These are phyloP conservation scores for Marasmius oreades DNA, from an alignment of 1,284 basidiomycete genomes.

Conservation along the genomic window DNA sequence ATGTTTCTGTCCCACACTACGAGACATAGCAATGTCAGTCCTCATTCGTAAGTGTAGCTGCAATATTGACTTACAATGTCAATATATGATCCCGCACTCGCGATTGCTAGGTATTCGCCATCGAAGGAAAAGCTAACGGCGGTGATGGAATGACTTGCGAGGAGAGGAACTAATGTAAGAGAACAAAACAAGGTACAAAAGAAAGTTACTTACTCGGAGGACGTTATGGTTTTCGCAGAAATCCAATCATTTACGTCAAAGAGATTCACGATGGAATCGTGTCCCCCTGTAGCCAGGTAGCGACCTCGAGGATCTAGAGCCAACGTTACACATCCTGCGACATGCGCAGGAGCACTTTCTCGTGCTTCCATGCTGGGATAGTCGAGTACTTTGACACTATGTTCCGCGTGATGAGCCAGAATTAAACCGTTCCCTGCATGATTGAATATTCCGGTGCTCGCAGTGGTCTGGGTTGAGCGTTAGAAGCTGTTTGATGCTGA, in stretches of 20 bases:
- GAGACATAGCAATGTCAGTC: not conserved
- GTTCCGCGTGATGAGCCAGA: constrained; percentile 57
- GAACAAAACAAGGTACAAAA: not conserved
- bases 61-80: constrained; percentile 54
- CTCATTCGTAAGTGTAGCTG: not conserved
- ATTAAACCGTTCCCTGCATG: constrained; percentile 67
- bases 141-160: constrained; percentile 61
- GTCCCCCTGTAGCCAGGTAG: constrained; percentile 76
- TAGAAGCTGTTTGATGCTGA: not conserved
- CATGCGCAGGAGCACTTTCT: constrained; percentile 65
- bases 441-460: constrained; percentile 60
- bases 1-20: constrained; percentile 74
- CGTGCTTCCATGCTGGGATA: constrained; percentile 56
- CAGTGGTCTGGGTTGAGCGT: constrained; percentile 39
- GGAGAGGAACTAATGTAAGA: constrained; percentile 2
- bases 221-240: constrained; percentile 66
- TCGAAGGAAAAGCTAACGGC: constrained; percentile 79
- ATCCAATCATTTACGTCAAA: constrained; percentile 79
- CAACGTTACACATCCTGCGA: constrained; percentile 69
- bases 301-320: constrained; percentile 73
- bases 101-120: constrained; percentile 76
- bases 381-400: constrained; percentile 60
- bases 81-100: constrained; percentile 66
- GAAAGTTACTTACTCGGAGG: constrained; percentile 60
- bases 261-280: constrained; percentile 76